phyloP scores from a whole-genome alignment of 495 filamentous ascomycete species.

The Tricharina praecox region DNA sequence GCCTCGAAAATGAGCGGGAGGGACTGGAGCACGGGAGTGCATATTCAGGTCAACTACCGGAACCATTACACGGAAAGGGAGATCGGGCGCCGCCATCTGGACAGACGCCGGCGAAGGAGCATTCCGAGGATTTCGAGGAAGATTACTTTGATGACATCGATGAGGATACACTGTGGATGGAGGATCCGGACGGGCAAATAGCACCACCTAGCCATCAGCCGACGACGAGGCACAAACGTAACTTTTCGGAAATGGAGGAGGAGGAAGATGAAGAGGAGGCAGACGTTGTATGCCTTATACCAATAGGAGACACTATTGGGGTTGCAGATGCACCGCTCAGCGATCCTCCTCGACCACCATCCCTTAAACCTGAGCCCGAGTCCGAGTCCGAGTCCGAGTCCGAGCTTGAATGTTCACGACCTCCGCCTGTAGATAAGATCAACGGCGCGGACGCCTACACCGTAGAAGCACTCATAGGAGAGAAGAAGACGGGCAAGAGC shows the following conservation, averaged over 20 bases:
- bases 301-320: too few species aligned
- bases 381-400: neutral
- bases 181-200: neutral
- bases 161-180: neutral
- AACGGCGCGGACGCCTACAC: constrained; percentile 14
- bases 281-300: neutral
- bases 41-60: neutral
- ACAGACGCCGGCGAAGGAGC: neutral
- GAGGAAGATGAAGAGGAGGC: constrained; percentile 1
- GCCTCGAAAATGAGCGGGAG: neutral
- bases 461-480: constrained; percentile 14
- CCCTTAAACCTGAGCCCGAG: too few species aligned
- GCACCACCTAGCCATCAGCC: neutral
- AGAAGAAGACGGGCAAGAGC: constrained; percentile 2
- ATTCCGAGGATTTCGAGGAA: neutral
- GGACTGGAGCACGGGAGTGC: neutral
- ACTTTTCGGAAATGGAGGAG: neutral
- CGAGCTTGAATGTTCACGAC: neutral
- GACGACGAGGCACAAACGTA: neutral
- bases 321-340: too few species aligned
- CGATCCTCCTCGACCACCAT: too few species aligned
- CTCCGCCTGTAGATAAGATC: constrained; percentile 9
- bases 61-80: neutral
- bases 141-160: neutral
- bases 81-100: neutral